Percentiles rank a stretch among this genome's conserved stretches.
phyloP scores from a whole-genome alignment of 2,329 filamentous ascomycete species.

The Immersiporthe knoxdaviesiana region DNA sequence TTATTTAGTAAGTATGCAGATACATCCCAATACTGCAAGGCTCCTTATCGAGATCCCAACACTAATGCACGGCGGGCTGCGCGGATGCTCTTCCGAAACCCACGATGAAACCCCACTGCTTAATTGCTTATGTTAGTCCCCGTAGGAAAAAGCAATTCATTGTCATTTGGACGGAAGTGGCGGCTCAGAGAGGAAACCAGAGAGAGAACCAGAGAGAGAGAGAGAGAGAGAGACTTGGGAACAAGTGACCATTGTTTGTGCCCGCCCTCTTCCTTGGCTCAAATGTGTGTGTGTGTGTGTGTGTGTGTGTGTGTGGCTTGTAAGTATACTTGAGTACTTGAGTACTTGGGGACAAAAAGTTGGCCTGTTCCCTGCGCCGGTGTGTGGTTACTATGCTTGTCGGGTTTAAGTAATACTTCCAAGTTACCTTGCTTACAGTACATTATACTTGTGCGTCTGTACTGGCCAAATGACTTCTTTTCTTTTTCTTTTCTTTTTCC shows the following conservation, averaged over 20 bases:
- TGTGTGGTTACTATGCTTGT: no score
- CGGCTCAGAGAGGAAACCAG: background rate
- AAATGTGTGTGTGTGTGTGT: background rate
- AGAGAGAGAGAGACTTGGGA: background rate
- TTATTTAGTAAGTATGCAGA: background rate
- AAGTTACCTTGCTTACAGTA: background rate
- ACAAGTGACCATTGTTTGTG: background rate
- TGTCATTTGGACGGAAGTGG: background rate
- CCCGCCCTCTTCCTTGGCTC: background rate
- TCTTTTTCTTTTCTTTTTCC: no score
- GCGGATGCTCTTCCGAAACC: constrained; percentile 1
- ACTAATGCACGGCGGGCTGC: background rate
- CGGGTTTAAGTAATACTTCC: no score
- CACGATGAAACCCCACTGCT: constrained; percentile 11
- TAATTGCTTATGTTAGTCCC: background rate
- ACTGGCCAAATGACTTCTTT: background rate
- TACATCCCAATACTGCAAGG: constrained; percentile 6
- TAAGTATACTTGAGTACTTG: background rate
- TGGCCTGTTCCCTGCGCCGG: no score
- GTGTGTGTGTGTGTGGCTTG: no score
- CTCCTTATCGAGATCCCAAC: constrained; percentile 3
- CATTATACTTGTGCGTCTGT: background rate
- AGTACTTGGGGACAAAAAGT: no score
- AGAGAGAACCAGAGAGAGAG: no score
- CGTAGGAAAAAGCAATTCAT: constrained; percentile 3